Percentiles rank a stretch among this genome's conserved stretches.
These are phyloP conservation scores for Ascochyta fabae DNA, from an alignment of 2,329 filamentous ascomycete species.

Conservation along the genomic window DNA sequence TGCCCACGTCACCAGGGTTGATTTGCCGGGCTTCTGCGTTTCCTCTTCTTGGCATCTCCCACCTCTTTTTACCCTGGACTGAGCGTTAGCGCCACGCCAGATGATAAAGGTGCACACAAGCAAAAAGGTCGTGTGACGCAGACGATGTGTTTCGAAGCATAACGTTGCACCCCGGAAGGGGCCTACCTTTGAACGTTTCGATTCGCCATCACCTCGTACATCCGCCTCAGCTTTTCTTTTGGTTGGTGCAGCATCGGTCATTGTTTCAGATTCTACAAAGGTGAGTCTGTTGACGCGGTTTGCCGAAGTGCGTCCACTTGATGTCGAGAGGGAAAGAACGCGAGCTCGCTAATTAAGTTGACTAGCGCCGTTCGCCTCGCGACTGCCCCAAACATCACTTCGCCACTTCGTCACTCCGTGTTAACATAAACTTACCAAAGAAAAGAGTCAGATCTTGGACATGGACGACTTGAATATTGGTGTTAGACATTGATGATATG, in stretches of 20 bases:
- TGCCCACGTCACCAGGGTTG: slow-evolving; percentile 72
- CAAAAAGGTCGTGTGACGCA: slow-evolving; percentile 21
- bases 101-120: slow-evolving; percentile 27
- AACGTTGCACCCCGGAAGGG: slow-evolving; percentile 22
- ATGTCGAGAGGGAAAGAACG: neutral
- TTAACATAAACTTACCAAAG: too few relatives aligned
- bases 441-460: too few relatives aligned
- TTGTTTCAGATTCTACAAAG: slow-evolving; percentile 7
- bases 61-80: slow-evolving; percentile 52
- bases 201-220: slow-evolving; percentile 29
- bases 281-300: neutral
- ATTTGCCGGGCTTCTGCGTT: slow-evolving; percentile 51
- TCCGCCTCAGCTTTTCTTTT: slow-evolving; percentile 50
- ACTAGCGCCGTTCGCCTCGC: slow-evolving; percentile 1
- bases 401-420: neutral
- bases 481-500: neutral
- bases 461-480: too few relatives aligned
- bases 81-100: slow-evolving; percentile 23
- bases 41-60: slow-evolving; percentile 50
- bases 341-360: neutral
- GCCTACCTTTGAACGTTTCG: slow-evolving; percentile 50
- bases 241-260: slow-evolving; percentile 26
- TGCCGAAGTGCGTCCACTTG: neutral
- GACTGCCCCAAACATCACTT: neutral
- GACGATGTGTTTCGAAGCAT: slow-evolving; percentile 15